Evolutionary conservation across 805 yeast genomes (phyloP).

Genomic region (Candida silvatica): DNA sequence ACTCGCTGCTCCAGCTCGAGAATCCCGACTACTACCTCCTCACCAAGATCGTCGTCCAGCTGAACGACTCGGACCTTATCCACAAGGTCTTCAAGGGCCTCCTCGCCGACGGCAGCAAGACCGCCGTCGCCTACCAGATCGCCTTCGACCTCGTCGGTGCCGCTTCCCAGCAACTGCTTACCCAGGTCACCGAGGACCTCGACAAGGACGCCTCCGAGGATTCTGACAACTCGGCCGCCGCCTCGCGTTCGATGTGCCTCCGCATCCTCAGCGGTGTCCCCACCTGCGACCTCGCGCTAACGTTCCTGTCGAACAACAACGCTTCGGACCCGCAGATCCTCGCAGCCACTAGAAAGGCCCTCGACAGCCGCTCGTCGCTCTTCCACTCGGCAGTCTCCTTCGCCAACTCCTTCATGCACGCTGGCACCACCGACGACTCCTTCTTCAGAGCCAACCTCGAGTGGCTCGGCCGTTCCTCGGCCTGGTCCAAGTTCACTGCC

Average conservation of each 20-base stretch:
- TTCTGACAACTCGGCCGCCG: slow-evolving; percentile 22
- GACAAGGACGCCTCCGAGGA: slow-evolving; percentile 15
- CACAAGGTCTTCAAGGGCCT: slow-evolving; percentile 57
- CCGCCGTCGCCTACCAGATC: slow-evolving; percentile 74
- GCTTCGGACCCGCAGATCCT: slow-evolving; percentile 79
- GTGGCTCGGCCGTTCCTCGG: slow-evolving; percentile 96
- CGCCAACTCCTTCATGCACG: slow-evolving; percentile 89
- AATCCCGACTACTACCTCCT: slow-evolving; percentile 76
- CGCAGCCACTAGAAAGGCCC: slow-evolving; percentile 67
- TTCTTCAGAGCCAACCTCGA: slow-evolving; percentile 86
- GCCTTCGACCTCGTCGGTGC: slow-evolving; percentile 91
- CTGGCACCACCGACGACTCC: slow-evolving; percentile 93
- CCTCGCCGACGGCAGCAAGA: slow-evolving; percentile 31
- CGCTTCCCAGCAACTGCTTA: slow-evolving; percentile 83
- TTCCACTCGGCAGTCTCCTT: slow-evolving; percentile 95
- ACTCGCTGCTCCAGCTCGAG: slow-evolving; percentile 45
- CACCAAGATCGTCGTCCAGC: slow-evolving; percentile 79
- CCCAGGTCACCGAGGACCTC: slow-evolving; percentile 37
- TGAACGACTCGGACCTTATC: slow-evolving; percentile 71
- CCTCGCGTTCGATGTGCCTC: slow-evolving; percentile 27
- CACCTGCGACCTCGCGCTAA: slow-evolving; percentile 84
- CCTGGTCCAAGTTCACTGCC: slow-evolving; percentile 97
- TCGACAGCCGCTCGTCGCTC: slow-evolving; percentile 89
- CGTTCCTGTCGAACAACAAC: slow-evolving; percentile 80
- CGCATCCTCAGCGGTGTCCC: slow-evolving; percentile 85